Evolutionary conservation across 2,329 filamentous ascomycete species (phyloP).

Genomic region (Aspergillus fumigatiaffinis): DNA sequence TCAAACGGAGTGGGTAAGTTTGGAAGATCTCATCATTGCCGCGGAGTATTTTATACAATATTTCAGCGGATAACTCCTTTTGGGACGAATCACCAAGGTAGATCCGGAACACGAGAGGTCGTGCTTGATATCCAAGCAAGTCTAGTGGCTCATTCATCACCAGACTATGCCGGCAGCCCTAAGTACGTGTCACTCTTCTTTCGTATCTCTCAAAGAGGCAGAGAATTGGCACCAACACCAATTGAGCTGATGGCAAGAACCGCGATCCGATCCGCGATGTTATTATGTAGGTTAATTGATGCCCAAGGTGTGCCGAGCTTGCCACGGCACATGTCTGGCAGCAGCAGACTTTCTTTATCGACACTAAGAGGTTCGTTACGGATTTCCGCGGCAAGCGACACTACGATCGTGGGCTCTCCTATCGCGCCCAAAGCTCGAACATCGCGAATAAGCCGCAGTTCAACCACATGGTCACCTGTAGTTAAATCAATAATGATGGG

Average conservation of each 20-base stretch:
- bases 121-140: conserved; percentile 32
- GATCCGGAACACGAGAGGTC: conserved; percentile 30
- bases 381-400: conserved; percentile 35
- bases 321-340: conserved; percentile 51
- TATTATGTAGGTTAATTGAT: conserved; percentile 50
- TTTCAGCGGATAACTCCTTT: conserved; percentile 13
- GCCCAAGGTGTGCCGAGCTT: conserved; percentile 45
- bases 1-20: conserved; percentile 14
- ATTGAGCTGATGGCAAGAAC: conserved; percentile 17
- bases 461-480: conserved; percentile 49
- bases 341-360: conserved; percentile 35
- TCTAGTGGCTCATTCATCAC: conserved; percentile 14
- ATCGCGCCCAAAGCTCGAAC: conserved; percentile 54
- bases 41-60: conserved; percentile 12
- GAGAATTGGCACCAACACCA: conserved; percentile 8
- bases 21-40: background rate
- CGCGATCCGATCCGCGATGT: conserved; percentile 19
- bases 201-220: background rate
- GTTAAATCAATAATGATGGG: conserved; percentile 48
- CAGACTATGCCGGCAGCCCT: conserved; percentile 1
- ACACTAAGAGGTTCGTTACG: conserved; percentile 26
- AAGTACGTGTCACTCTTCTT: background rate
- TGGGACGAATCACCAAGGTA: conserved; percentile 1
- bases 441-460: conserved; percentile 53
- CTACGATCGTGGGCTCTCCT: conserved; percentile 43